Evolutionary conservation across 371 early-diverging fungal species (phyloP).

Genomic region (Entomophthora muscae): DNA sequence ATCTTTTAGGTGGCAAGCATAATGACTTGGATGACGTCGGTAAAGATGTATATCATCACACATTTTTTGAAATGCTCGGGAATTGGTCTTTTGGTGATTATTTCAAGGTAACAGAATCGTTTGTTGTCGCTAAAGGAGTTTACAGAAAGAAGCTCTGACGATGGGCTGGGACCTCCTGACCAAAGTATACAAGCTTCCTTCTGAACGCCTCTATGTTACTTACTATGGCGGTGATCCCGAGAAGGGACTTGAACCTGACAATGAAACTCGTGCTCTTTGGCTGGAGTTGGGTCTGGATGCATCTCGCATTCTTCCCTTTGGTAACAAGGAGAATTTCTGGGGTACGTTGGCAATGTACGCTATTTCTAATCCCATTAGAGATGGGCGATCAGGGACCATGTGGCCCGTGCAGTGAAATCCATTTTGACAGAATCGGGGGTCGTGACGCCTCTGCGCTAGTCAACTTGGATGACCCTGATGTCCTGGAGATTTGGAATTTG

Average conservation of each 20-base stretch:
- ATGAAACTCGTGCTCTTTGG: constrained; percentile 92
- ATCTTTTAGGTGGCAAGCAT: constrained; percentile 96
- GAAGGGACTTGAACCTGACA: constrained; percentile 69
- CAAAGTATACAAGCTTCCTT: constrained; percentile 65
- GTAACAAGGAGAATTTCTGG: constrained; percentile 99
- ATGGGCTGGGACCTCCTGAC: constrained; percentile 95
- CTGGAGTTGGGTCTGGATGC: constrained; percentile 74
- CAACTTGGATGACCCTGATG: constrained; percentile 98
- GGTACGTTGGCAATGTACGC: constrained; percentile 14
- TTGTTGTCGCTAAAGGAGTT: not conserved
- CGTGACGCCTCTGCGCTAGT: constrained; percentile 91
- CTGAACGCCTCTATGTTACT: constrained; percentile 91
- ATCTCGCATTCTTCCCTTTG: constrained; percentile 75
- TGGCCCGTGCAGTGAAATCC: constrained; percentile 99
- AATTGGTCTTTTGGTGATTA: constrained; percentile 99
- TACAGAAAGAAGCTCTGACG: constrained; percentile 68
- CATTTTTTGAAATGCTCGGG: constrained; percentile 99
- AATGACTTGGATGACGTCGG: constrained; percentile 99
- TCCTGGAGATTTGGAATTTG: constrained; percentile 99
- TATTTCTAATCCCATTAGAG: constrained; percentile 24
- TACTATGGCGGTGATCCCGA: constrained; percentile 92
- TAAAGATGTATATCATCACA: constrained; percentile 99
- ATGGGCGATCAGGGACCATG: constrained; percentile 99
- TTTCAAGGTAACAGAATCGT: constrained; percentile 58
- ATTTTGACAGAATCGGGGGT: constrained; percentile 96